These are phyloP conservation scores for Oxytropis ochrocephala DNA, from an alignment of 306 rosid species.

Conservation along the genomic window DNA sequence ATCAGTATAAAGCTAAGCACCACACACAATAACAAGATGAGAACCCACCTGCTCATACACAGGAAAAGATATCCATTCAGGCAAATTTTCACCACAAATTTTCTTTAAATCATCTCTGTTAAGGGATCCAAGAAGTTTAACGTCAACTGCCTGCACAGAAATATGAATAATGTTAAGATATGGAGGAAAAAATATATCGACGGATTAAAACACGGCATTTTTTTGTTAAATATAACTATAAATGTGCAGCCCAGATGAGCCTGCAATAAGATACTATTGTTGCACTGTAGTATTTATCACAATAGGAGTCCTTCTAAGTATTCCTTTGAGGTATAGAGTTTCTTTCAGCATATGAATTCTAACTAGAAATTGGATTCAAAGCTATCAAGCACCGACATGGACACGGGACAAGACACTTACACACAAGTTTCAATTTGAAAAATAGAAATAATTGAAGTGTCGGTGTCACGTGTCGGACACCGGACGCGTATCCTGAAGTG, in stretches of 20 bases:
- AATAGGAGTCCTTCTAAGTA: background rate
- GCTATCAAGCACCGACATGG: too few species aligned
- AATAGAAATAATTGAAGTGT: too few species aligned
- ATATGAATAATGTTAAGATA: background rate
- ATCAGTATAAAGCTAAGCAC: conserved; percentile 1
- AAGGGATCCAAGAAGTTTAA: conserved; percentile 88
- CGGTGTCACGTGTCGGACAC: too few species aligned
- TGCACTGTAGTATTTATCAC: background rate
- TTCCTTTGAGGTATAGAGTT: background rate
- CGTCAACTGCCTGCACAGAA: conserved; percentile 73
- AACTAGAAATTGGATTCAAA: background rate
- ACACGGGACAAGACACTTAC: too few species aligned
- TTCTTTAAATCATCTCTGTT: conserved; percentile 80
- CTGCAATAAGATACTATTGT: background rate
- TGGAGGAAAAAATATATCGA: background rate
- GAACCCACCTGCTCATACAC: conserved; percentile 74
- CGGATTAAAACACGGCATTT: background rate
- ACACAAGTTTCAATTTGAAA: too few species aligned
- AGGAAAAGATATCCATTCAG: conserved; percentile 97
- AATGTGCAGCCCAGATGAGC: background rate
- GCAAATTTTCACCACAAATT: conserved; percentile 82
- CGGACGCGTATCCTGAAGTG: too few species aligned
- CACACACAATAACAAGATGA: background rate
- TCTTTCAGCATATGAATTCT: background rate
- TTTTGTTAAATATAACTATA: background rate